A percentile compares a stretch with the other conserved stretches of the same genome.
Evolutionary conservation across 164 flowering plant genomes (phyloP).

Genomic region (Liriodendron chinense): DNA sequence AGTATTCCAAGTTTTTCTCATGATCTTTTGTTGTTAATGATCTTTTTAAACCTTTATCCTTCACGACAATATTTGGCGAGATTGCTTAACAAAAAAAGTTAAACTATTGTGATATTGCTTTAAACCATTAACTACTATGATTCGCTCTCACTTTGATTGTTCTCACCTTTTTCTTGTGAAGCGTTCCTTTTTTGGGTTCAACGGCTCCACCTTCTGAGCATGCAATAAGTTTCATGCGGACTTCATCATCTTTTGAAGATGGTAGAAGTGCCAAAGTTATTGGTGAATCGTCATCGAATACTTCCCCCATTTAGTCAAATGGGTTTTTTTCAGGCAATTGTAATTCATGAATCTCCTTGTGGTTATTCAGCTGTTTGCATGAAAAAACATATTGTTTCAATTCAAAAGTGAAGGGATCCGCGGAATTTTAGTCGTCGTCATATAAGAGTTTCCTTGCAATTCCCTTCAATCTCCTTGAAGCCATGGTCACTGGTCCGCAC

Average conservation of each 20-base stretch:
- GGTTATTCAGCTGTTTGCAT: conserved; percentile 1
- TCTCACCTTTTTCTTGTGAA: conserved; percentile 18
- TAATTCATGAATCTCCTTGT: neutral
- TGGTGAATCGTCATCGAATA: neutral
- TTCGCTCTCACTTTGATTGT: neutral
- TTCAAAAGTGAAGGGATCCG: neutral
- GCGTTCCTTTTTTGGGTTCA: conserved; percentile 69
- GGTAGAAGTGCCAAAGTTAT: conserved; percentile 4
- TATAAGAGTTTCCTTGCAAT: neutral
- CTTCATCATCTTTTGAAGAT: neutral
- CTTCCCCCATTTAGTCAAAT: conserved; percentile 1
- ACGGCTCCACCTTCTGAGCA: conserved; percentile 64
- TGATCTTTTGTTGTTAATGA: neutral
- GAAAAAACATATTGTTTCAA: neutral
- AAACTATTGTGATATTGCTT: neutral
- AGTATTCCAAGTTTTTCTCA: neutral
- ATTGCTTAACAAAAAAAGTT: neutral
- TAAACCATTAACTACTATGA: neutral
- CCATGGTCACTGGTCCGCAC: neutral
- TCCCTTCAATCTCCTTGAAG: neutral
- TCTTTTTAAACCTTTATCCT: neutral
- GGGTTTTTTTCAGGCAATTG: neutral
- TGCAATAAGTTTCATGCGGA: neutral
- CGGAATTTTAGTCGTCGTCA: neutral
- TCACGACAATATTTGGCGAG: neutral